Conservation (phyloP, 1,284 basidiomycete species). For the Cystobasidium sp. region DNA sequence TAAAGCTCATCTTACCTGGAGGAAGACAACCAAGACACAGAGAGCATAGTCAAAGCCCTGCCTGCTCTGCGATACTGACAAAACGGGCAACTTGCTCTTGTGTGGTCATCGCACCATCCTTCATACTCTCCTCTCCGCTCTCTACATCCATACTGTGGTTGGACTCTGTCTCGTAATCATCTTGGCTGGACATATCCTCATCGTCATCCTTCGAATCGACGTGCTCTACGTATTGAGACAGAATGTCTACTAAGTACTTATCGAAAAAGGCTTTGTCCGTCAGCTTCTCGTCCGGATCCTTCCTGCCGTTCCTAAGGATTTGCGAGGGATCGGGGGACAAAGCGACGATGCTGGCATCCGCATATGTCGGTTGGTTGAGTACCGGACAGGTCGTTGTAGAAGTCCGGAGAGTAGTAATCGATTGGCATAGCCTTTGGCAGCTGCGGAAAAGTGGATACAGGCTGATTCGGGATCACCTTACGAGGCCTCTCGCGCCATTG, state of each 20-base stretch:
- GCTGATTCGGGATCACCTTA: not conserved
- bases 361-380: not conserved
- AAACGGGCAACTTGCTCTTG: too few species aligned
- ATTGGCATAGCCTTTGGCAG: constrained; percentile 9
- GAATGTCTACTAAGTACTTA: constrained; percentile 8
- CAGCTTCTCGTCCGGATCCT: constrained; percentile 9
- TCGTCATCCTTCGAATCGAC: constrained; percentile 8
- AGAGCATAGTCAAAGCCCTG: too few species aligned
- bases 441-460: not conserved
- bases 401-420: constrained; percentile 6
- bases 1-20: too few species aligned
- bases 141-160: constrained; percentile 14
- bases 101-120: too few species aligned
- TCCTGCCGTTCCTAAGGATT: constrained; percentile 20
- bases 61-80: too few species aligned
- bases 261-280: constrained; percentile 8
- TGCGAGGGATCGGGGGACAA: constrained; percentile 15
- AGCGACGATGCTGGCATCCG: constrained; percentile 23
- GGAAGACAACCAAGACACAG: too few species aligned
- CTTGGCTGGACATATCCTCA: constrained; percentile 4
- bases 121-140: constrained; percentile 10
- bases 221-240: constrained; percentile 14
- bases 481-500: constrained; percentile 5
- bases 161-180: constrained; percentile 13
- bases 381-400: constrained; percentile 8